Evolutionary conservation across 257 asterid genomes (phyloP), one percentile per base, ranked within the genome.

Genomic region (Ajuga chamaepitys): DNA sequence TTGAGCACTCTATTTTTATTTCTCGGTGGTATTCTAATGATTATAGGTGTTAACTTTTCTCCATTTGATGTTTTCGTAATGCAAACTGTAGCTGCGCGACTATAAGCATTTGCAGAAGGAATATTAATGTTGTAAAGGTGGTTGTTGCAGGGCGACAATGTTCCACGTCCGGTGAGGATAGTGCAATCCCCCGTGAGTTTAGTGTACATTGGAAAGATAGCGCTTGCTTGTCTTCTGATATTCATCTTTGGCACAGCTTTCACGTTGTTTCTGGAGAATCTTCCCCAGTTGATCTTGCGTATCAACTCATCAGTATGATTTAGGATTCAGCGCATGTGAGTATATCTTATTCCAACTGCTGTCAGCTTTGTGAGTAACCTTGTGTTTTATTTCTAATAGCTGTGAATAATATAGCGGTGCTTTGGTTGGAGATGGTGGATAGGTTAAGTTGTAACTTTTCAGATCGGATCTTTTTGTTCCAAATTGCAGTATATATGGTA

Each of bases 181-280:
- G 55, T 47, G 1, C 44, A 57, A 28, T 44, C 85, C 1, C 68
- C 79, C 40, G 0, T 83, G 47, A 77, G 68, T 74, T 38, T 16
- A 7, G 4, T 73, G 46, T 93, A 93, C 75, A 28, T 83, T 0
- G 90, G 85, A 37, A 93, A 87, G 88, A 84, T 87, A 78, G 30
- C 86, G 70, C 47, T 88, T 30, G 89, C 88, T 2, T 85, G 89
- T 65, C 37, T 86, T 57, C 64, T 93, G 59, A 71, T 93, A 54
- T 84, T 93, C 56, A 72, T 79, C 44, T 62, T 93, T 9, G 99
- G 92, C 54, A 90, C 96, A 53, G 25, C 68, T 59, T 83, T 86
- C 85, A 80, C 95, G 0, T 45, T 87, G 81, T 66, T 77, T 13
- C 77, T 93, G 44, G 96, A 93, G 72, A 86, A 90, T 78, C 96